Evolutionary conservation across 257 asterid species (phyloP), one percentile per base, ranked within the genome.

Genomic region (Rehmannia glutinosa): DNA sequence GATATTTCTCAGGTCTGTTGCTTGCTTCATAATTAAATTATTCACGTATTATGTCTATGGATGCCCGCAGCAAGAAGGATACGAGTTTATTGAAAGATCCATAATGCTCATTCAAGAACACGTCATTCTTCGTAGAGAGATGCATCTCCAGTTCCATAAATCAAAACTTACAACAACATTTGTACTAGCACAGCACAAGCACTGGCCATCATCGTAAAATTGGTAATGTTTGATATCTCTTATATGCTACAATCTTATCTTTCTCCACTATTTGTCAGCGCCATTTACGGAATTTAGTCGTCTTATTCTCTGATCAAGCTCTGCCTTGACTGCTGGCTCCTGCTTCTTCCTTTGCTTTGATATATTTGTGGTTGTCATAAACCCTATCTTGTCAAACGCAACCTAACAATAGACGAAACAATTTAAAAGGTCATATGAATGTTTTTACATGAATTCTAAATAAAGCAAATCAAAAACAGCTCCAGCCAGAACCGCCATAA

Each of bases 251-350:
- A n/a, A n/a, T n/a, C n/a, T n/a, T 78, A 66, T 63, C 52, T 6
- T 19, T 35, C 36, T 42, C 35, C n/a, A 57, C 62, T 78, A 80
- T 67, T 88, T 84, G 12, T 70, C 84, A 15, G 68, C 74, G 8
- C 62, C 78, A 21, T 62, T 72, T 43, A 63, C 3, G 20, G 95
- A 80, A 75, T 81, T 86, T 64, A 92, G 77, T 36, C 98, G 82
- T 65, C 85, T 79, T 64, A 80, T 61, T 82, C 98, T 87, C 76
- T 92, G 87, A 57, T 90, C 96, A 27, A 92, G 97, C 83, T 87
- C 98, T 17, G 97, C 98, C 96, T 87, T 86, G 25, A 92, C 98
- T 1, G 96, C 98, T 8, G 97, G 87, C 80, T 86, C 98, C 78
- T 92, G 98, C 75, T 90, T 92, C 71, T 92, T 92, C 90, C 97